Evolutionary conservation across 306 rosid species (phyloP).

Genomic region (Macrotyloma uniflorum): DNA sequence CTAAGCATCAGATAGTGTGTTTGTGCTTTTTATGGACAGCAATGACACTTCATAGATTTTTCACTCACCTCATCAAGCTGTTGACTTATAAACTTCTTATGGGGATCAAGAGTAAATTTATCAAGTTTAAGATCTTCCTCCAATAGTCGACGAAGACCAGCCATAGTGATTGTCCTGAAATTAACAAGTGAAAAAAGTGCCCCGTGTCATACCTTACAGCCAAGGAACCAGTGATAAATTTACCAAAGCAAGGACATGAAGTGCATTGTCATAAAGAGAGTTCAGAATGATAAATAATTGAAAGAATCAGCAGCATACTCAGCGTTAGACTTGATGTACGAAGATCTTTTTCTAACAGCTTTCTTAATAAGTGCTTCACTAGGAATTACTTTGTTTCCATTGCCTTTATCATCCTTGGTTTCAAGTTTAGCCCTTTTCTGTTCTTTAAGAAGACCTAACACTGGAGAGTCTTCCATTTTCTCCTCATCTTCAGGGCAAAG

Average conservation of each 20-base stretch:
- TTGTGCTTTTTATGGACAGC: slow-evolving; percentile 30
- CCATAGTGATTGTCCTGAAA: slow-evolving; percentile 76
- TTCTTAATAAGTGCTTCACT: slow-evolving; percentile 65
- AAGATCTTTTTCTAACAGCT: slow-evolving; percentile 72
- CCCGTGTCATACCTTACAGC: slow-evolving; percentile 23
- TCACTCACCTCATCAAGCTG: slow-evolving; percentile 75
- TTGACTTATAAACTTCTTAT: slow-evolving; percentile 72
- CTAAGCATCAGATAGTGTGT: neutral
- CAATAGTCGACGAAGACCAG: slow-evolving; percentile 82
- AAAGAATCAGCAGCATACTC: slow-evolving; percentile 65
- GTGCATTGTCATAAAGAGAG: slow-evolving; percentile 8
- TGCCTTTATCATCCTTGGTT: slow-evolving; percentile 50
- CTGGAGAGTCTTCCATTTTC: slow-evolving; percentile 81
- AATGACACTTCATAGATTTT: slow-evolving; percentile 16
- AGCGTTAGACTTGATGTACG: slow-evolving; percentile 78
- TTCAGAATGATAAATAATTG: slow-evolving; percentile 10
- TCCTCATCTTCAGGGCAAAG: slow-evolving; percentile 56
- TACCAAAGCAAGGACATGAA: slow-evolving; percentile 5
- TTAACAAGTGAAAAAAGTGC: slow-evolving; percentile 26
- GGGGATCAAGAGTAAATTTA: slow-evolving; percentile 65
- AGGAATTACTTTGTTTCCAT: slow-evolving; percentile 53
- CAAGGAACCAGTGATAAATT: neutral
- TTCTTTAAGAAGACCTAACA: slow-evolving; percentile 66
- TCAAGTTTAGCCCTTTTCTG: slow-evolving; percentile 50
- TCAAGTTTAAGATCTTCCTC: slow-evolving; percentile 87